Base-by-base conservation (phyloP, 495 filamentous ascomycete genomes). In the Xylaria bambusicola region DNA sequence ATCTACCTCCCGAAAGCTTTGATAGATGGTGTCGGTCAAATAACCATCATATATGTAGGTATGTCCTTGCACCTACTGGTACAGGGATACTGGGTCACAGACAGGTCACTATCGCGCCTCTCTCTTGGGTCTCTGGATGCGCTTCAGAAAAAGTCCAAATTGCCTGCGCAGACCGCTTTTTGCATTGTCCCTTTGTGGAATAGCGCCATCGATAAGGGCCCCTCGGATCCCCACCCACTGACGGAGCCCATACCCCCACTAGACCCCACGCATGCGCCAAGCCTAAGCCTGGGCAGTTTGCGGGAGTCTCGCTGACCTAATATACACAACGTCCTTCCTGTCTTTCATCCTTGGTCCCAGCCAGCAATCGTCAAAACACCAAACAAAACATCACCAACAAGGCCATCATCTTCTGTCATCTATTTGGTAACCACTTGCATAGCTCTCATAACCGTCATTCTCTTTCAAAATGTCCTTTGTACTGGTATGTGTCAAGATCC, bases 401-500 rank as follows among this genome's bases (percentile, higher is more conserved):
- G n/a, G n/a, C n/a, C n/a, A n/a, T n/a, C 12, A 12, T 13, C 12
- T 29, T 45, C 17, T 21, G 36, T 15, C 52, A 17, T 55, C 17
- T 3, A 23, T 33, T 44, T 5, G 45, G 5, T 21, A 23, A 40
- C 20, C 29, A 18, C 17, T 3, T n/a, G n/a, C n/a, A n/a, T n/a
- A n/a, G n/a, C n/a, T n/a, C n/a, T n/a, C n/a, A n/a, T n/a, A n/a
- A n/a, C n/a, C n/a, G n/a, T n/a, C n/a, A n/a, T n/a, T n/a, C n/a
- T n/a, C 29, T 10, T 33, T 33, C 51, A 96, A 94, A 89, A 91
- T 92, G 68, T 96, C 92, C 54, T 89, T 98, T 54, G 90, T 97
- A 13, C 84, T 98, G n/a, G n/a, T n/a, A n/a, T n/a, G n/a, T n/a
- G n/a, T n/a, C n/a, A n/a, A n/a, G n/a, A n/a, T n/a, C n/a, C n/a